Evolutionary conservation across 768 basidiomycete species (phyloP), one percentile per base, ranked within the genome.

Genomic region (Mycena kentingensis): DNA sequence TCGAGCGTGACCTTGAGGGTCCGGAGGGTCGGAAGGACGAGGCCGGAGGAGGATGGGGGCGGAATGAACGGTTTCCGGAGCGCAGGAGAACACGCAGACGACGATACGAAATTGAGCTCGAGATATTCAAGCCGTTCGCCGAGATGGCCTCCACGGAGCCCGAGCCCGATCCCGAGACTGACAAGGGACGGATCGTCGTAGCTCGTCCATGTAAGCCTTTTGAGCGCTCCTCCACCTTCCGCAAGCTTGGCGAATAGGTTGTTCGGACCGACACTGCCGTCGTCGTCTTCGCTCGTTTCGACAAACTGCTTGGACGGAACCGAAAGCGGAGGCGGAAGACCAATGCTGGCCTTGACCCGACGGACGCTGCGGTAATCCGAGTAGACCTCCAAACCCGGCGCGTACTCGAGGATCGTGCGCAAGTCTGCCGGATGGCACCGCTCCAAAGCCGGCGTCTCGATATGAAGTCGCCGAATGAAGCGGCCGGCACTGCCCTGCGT

Each of bases 1-100:
- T 88, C 85, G 28, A 90, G 75, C 2, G 84, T 83, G 3, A 84
- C 77, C 65, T 87, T 88, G 44, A 90, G 77, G 1, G 86, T 81
- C 15, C 77, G 75, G n/a, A 90, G 73, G 12, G 79, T 74, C 12
- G 88, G 86, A n/a, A 89, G 73, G 7, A 66, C 66, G 18, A 84
- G 74, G 11, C 77, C 68, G 41, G 63, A 56, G 18, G 59, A 46
- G 15, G 66, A 38, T 6, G 52, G 55, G 10, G 52, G 47, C 16
- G 57, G 41, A 6, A 55, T 51, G 15, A 58, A 8, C 46, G 44
- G 44, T 25, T 15, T 43, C 29, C 22, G 49, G 38, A 29, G 47
- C 31, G 24, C 31, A 31, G 49, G 32, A 34, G 25, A 62, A 51
- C 29, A 51, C 58, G 46, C 61, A 61, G 12, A 58, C 38, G 39